A percentile compares a stretch with the other conserved stretches of the same genome.
Conservation (phyloP, 106 monocot species). For the Agapanthus africanus region DNA sequence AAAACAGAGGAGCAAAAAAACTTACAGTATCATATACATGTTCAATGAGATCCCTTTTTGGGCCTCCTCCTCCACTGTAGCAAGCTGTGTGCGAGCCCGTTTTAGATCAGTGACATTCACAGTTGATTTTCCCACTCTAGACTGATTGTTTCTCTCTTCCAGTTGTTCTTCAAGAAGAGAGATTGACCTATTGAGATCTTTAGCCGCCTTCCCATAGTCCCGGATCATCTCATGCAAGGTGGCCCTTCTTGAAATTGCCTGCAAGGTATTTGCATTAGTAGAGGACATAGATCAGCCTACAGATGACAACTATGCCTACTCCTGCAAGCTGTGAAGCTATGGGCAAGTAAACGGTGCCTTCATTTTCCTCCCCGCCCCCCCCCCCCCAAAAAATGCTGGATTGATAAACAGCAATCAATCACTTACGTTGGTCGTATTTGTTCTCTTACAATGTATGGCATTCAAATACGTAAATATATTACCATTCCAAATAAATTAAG, state of each 20-base stretch:
- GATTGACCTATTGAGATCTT: conserved; percentile 60
- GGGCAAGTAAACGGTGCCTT: background rate
- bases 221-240: conserved; percentile 93
- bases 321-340: background rate
- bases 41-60: conserved; percentile 52
- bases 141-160: conserved; percentile 24
- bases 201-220: conserved; percentile 78
- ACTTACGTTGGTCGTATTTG: background rate
- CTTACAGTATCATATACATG: conserved; percentile 94
- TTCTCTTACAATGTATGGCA: background rate
- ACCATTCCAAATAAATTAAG: background rate
- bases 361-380: no score
- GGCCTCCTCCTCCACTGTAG: conserved; percentile 57
- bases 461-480: background rate
- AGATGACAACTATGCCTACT: background rate
- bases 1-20: background rate
- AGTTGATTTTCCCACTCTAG: conserved; percentile 18
- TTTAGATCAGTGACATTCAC: conserved; percentile 33
- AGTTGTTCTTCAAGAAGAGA: conserved; percentile 52
- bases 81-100: conserved; percentile 50
- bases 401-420: background rate
- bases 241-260: conserved; percentile 96
- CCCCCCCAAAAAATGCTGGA: no score
- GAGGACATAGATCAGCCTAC: background rate
- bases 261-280: background rate